Conservation (phyloP, 805 yeast genomes). For the Yarrowia divulgata region DNA sequence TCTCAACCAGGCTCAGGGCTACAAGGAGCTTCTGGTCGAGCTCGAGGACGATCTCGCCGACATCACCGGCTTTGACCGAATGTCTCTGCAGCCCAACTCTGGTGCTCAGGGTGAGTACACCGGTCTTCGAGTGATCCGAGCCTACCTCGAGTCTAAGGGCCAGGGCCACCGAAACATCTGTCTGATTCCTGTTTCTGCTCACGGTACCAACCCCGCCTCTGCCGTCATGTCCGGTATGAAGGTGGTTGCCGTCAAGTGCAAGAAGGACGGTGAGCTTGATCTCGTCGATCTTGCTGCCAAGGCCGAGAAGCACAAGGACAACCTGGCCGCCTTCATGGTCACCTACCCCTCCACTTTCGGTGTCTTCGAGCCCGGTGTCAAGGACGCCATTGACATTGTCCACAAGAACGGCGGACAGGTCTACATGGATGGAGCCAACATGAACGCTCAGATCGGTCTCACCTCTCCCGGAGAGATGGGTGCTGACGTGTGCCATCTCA, state of each 20-base stretch:
- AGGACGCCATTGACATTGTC: constrained; percentile 81
- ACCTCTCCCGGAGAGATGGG: constrained; percentile 98
- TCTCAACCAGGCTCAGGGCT: constrained; percentile 85
- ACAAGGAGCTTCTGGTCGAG: constrained; percentile 73
- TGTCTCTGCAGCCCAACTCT: constrained; percentile 94
- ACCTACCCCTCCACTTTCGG: constrained; percentile 99
- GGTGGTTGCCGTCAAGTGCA: constrained; percentile 91
- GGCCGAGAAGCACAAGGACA: constrained; percentile 70
- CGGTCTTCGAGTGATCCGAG: constrained; percentile 84
- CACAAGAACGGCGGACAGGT: constrained; percentile 93
- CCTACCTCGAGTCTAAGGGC: constrained; percentile 74
- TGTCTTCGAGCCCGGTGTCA: constrained; percentile 90
- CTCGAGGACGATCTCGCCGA: constrained; percentile 85
- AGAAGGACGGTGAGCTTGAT: constrained; percentile 84
- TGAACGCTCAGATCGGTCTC: constrained; percentile 98
- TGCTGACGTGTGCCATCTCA: constrained; percentile 97
- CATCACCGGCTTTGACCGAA: constrained; percentile 91
- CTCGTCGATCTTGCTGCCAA: constrained; percentile 74
- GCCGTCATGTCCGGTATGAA: constrained; percentile 97
- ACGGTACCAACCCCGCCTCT: constrained; percentile 98
- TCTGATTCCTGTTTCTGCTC: constrained; percentile 95
- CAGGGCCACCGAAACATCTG: constrained; percentile 81
- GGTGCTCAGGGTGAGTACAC: constrained; percentile 99
- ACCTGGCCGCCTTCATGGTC: constrained; percentile 91
- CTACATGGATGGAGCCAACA: constrained; percentile 97